phyloP scores from a whole-genome alignment of 2,329 filamentous ascomycete genomes.

The Conoideocrella luteorostrata region DNA sequence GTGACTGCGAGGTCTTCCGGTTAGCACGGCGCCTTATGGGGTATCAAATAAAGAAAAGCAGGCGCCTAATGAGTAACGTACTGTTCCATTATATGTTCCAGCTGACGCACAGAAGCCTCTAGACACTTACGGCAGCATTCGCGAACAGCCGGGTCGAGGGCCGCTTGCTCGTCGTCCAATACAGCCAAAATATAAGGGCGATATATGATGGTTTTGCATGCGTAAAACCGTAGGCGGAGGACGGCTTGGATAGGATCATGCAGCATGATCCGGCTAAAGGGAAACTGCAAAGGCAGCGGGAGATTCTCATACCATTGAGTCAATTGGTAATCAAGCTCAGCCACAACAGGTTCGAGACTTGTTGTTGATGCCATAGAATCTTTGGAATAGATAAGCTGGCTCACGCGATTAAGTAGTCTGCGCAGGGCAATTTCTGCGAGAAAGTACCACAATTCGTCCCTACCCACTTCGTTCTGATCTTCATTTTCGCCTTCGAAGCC shows the following conservation, averaged over 20 bases:
- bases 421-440: constrained; percentile 75
- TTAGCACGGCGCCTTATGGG: too few species aligned
- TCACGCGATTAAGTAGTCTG: constrained; percentile 69
- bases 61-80: constrained; percentile 38
- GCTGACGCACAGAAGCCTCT: constrained; percentile 71
- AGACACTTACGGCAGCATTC: constrained; percentile 77
- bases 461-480: constrained; percentile 47
- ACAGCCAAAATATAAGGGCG: constrained; percentile 77
- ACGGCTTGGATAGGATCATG: constrained; percentile 74
- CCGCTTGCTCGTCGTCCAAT: constrained; percentile 67
- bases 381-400: constrained; percentile 72
- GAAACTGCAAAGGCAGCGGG: constrained; percentile 69
- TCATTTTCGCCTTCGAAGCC: constrained; percentile 68
- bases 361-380: constrained; percentile 65
- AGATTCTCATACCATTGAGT: constrained; percentile 81
- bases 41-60: background rate
- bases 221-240: constrained; percentile 72
- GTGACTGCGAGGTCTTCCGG: constrained; percentile 46
- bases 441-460: constrained; percentile 82
- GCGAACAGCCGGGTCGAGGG: constrained; percentile 64
- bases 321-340: constrained; percentile 75
- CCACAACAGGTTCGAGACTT: constrained; percentile 69
- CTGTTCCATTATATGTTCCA: constrained; percentile 74
- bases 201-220: constrained; percentile 81
- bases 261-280: constrained; percentile 60